Base-by-base conservation (phyloP, 163 green algal genomes). In the Trebouxiophyceae sp. region DNA sequence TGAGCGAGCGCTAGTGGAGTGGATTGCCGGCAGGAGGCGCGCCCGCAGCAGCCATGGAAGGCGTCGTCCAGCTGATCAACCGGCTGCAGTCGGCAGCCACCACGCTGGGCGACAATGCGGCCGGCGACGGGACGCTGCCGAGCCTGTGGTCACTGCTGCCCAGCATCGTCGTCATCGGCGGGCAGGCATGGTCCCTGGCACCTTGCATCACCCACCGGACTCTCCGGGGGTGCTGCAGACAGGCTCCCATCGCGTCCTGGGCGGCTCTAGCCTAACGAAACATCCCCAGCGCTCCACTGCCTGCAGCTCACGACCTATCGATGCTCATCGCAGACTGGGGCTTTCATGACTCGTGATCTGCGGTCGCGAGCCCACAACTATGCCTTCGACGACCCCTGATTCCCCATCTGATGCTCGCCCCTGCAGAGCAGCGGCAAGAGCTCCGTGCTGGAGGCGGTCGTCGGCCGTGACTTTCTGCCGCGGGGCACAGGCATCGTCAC, bases 401-500 rank as follows among this genome's bases (percentile, higher is more conserved):
- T n/a, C n/a, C n/a, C n/a, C n/a, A n/a, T n/a, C n/a, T n/a, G n/a
- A n/a, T n/a, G n/a, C n/a, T n/a, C n/a, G n/a, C n/a, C n/a, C n/a
- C 2, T 68, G 68, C 86, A 97, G 85, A 93, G 82, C 59, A 95
- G 86, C n/a, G 91, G 91, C 50, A 97, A 97, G 75, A 91, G 80
- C 54, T 93, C 83, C 0, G 91, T 97, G 76, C 77, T 97, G 55
- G 91, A 97, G 73, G 89, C 89, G 29, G 88, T 97, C 6, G 91
- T 97, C 24, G 91, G 91, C 16, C 80, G 83, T 7, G 91, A 97
- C 57, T 97, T 97, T 67, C 68, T 97, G 65, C 91, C 91, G 0
- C 82, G 91, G 57, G 91, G 91, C 23, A 95, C 85, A 3, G 91
- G 90, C 69, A 97, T 97, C 70, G 91, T 96, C 31, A 97, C 91